A percentile compares a stretch with the other conserved stretches of the same genome.
Evolutionary conservation across 306 rosid species (phyloP).

Genomic region (Macrotyloma uniflorum): DNA sequence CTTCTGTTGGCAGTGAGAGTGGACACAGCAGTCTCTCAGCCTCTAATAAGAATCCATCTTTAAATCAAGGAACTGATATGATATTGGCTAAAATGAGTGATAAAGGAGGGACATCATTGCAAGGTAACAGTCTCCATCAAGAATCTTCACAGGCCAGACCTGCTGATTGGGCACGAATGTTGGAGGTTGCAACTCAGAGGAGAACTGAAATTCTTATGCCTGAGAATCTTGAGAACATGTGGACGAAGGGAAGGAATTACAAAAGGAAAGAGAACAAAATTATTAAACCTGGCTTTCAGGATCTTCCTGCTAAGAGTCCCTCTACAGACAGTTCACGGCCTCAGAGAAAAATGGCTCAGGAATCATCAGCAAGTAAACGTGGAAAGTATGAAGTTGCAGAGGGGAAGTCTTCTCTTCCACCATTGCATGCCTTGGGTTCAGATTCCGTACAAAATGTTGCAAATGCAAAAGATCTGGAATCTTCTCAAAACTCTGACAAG

Average conservation of each 20-base stretch:
- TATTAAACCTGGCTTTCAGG: constrained; percentile 49
- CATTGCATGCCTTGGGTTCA: constrained; percentile 36
- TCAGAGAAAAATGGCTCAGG: constrained; percentile 47
- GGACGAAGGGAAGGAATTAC: constrained; percentile 97
- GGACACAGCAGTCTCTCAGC: constrained; percentile 38
- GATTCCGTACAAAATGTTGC: constrained; percentile 52
- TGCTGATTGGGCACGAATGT: constrained; percentile 81
- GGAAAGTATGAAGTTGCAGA: constrained; percentile 48
- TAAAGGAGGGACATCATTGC: constrained; percentile 45
- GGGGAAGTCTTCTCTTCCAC: constrained; percentile 42
- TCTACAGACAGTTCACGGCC: constrained; percentile 42
- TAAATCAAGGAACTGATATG: constrained; percentile 50
- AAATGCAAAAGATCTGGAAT: constrained; percentile 42
- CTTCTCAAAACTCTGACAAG: constrained; percentile 45
- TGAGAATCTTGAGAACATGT: constrained; percentile 98
- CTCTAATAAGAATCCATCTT: constrained; percentile 50
- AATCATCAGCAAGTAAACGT: constrained; percentile 44
- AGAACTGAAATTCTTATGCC: constrained; percentile 96
- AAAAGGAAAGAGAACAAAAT: constrained; percentile 77
- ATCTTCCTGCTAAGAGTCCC: constrained; percentile 52
- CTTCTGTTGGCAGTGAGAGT: constrained; percentile 49
- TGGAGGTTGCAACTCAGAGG: constrained; percentile 88
- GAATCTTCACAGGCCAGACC: constrained; percentile 57
- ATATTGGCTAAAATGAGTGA: constrained; percentile 45
- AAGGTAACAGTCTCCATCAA: constrained; percentile 41